phyloP scores from a whole-genome alignment of 148 eudicot genomes.

The Vaccinium darrowii region DNA sequence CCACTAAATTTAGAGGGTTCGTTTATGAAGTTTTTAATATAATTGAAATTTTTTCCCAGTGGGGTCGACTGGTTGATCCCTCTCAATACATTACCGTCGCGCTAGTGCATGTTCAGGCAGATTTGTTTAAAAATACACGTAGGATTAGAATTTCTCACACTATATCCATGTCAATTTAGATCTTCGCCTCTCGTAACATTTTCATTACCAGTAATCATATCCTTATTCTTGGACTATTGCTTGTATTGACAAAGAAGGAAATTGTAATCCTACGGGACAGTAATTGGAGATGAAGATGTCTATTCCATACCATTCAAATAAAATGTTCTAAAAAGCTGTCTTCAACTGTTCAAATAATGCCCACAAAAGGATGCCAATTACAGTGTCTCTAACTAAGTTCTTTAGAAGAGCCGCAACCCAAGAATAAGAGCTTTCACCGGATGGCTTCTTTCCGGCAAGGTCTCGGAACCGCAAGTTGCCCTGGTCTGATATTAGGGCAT shows the following conservation, averaged over 20 bases:
- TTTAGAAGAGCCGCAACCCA: conserved; percentile 49
- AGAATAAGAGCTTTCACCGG: conserved; percentile 29
- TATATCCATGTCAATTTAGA: too few species aligned
- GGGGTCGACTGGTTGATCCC: too few species aligned
- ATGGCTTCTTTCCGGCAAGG: conserved; percentile 57
- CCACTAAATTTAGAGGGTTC: too few species aligned
- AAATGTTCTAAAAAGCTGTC: conserved; percentile 18
- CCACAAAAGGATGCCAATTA: conserved; percentile 76
- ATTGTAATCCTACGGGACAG: neutral
- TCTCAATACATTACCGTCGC: too few species aligned
- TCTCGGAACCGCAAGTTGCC: conserved; percentile 82
- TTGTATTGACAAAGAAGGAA: neutral
- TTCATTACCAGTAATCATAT: too few species aligned
- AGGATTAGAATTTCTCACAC: too few species aligned
- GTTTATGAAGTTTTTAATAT: too few species aligned
- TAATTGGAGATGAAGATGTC: neutral
- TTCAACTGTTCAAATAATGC: conserved; percentile 58
- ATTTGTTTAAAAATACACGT: too few species aligned
- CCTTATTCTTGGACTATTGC: neutral
- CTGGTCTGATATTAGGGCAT: conserved; percentile 70
- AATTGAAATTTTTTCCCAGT: too few species aligned
- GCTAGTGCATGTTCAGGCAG: too few species aligned
- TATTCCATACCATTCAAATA: neutral
- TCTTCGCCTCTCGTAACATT: too few species aligned
- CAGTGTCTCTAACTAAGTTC: conserved; percentile 68